Base-by-base conservation (phyloP, 2,329 filamentous ascomycete species). In the Fusarium napiforme region DNA sequence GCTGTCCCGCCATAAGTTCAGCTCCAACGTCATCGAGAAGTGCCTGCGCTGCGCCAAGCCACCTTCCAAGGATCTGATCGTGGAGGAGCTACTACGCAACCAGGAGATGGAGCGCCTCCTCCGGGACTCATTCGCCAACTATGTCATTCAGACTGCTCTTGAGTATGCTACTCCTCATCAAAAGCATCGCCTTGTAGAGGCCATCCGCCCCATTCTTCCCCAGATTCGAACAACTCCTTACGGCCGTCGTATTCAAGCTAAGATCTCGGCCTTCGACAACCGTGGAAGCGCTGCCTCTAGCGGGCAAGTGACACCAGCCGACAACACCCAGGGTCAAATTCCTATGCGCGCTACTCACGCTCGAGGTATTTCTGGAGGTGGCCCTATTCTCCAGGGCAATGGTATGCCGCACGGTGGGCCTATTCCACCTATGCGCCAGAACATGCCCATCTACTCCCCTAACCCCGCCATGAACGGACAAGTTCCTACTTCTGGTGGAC, bases 1-100 rank as follows among this genome's bases (percentile, higher is more conserved):
- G 83, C 89, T 89, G 21, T 98, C 96, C 10, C 95, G 95, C 81
- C 96, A 99, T 86, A 99, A 99, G 84, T 99, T 99, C 86, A 98
- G 95, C 85, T 98, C 96, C 79, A 99, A 99, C 78, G 96, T 99
- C 65, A 96, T 99, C 72, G 96, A 99, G 86, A 99, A 99, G 82
- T 95, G 93, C 78, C 85, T 98, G 67, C 94, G 96, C 64, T 97
- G 94, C 80, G 92, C 95, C 40, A 90, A 93, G 68, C 86, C 90
- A 30, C 86, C 89, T 15, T 93, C 93, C 58, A 95, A 93, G 80
- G 92, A 94, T 77, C 87, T 92, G 82, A 92, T 99, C 83, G 92
- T 98, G 66, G 90, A 93, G 40, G 96, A 98, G 84, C 92, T 99
- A 79, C 86, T 92, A 64, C 79, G 84, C 14, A 89, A 92, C 7